Conservation (phyloP, 169 alveolate species). For the Plasmodium vinckei region DNA sequence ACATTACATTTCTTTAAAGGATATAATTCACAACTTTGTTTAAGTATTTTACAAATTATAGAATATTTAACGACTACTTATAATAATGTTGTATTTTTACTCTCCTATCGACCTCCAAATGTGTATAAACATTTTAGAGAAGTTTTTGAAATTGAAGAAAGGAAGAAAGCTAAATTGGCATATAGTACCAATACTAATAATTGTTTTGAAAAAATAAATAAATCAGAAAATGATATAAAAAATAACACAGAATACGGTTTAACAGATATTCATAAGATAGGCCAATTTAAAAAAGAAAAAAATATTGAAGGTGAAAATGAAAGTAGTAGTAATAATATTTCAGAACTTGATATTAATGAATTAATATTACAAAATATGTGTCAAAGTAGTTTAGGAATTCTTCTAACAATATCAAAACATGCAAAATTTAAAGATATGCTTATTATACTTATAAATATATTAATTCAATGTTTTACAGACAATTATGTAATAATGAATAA, state of each 20-base stretch:
- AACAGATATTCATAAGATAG: not conserved
- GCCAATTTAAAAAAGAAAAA: not conserved
- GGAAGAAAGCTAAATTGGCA: not conserved
- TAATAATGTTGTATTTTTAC: constrained; percentile 59
- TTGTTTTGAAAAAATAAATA: not conserved
- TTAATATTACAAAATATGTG: constrained; percentile 61
- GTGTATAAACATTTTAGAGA: constrained; percentile 44
- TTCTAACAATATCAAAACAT: constrained; percentile 70
- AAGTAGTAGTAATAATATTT: not conserved
- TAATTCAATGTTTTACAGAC: constrained; percentile 75
- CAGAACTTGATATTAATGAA: constrained; percentile 34
- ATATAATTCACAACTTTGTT: constrained; percentile 59
- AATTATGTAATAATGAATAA: constrained; percentile 62
- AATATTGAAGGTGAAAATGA: not conserved
- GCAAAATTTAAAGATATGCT: constrained; percentile 76
- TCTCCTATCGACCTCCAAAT: constrained; percentile 74
- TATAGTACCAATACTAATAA: not conserved
- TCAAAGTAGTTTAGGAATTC: constrained; percentile 62
- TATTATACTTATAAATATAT: constrained; percentile 51
- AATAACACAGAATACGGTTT: not conserved
- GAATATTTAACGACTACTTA: constrained; percentile 68
- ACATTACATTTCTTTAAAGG: constrained; percentile 72
- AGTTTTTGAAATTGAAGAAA: constrained; percentile 50
- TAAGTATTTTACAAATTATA: constrained; percentile 62
- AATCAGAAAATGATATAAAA: not conserved